Evolutionary conservation across 1,284 basidiomycete species (phyloP), one percentile per base, ranked within the genome.

Genomic region (Apiotrichum gamsii): DNA sequence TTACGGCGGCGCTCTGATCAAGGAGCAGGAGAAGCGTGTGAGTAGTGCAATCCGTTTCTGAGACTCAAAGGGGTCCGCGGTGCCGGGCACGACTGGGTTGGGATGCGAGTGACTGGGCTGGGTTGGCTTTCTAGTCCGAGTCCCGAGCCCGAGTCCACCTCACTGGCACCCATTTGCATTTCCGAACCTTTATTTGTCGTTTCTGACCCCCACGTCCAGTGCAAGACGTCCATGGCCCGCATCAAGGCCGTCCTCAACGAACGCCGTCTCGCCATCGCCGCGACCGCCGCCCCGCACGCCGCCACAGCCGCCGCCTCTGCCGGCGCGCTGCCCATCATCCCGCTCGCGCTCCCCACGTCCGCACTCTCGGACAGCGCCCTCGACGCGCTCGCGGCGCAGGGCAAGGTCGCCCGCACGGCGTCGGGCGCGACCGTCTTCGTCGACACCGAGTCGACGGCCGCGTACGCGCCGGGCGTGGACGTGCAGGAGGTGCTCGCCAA

Each of bases 171-270:
- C n/a, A n/a, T n/a, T n/a, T n/a, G n/a, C n/a, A n/a, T n/a, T n/a
- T n/a, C n/a, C n/a, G n/a, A n/a, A n/a, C n/a, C n/a, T n/a, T n/a
- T n/a, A n/a, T n/a, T n/a, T n/a, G n/a, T n/a, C n/a, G n/a, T n/a
- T n/a, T n/a, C n/a, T n/a, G n/a, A n/a, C n/a, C n/a, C n/a, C n/a
- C n/a, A 28, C 11, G 25, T 28, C 25, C 62, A 96, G 93, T 85
- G 84, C 67, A 85, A 87, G 39, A 95, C 93, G 75, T 85, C 88
- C n/a, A 95, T 96, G 90, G 90, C 90, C 18, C 82, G 90, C 35
- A 91, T 97, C 72, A 98, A 98, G 72, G 83, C 82, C 56, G 84
- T 97, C 14, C 76, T 97, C 45, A 91, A 91, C 65, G 94, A 98
- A 69, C 83, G 94, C 36, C 80, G 90, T 34, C 71, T 90, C 14